Evolutionary conservation across 2,329 filamentous ascomycete genomes (phyloP).

Genomic region (Tolypocladium endophyticum): DNA sequence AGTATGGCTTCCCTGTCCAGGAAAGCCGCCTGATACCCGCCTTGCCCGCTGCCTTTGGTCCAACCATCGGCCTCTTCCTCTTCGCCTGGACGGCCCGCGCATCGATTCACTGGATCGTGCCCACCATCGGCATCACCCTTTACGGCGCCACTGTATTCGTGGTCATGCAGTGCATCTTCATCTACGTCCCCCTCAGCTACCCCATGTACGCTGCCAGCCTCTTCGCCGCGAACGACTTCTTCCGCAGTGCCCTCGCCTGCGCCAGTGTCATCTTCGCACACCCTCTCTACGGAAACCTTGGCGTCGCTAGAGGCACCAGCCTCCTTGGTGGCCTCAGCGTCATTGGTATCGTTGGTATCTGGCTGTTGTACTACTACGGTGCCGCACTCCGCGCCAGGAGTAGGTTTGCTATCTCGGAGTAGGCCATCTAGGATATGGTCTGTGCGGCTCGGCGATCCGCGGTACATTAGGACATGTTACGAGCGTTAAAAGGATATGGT

Average conservation of each 20-base stretch:
- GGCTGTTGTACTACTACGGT: conserved; percentile 47
- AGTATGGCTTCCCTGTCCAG: conserved; percentile 37
- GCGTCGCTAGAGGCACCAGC: conserved; percentile 45
- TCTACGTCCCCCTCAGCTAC: conserved; percentile 47
- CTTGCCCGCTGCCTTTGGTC: conserved; percentile 38
- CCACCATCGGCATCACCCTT: conserved; percentile 45
- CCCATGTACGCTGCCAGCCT: conserved; percentile 46
- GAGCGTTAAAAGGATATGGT: background rate
- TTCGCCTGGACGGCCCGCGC: conserved; percentile 47
- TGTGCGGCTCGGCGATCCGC: background rate
- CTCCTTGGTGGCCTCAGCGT: conserved; percentile 45
- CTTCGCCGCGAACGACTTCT: conserved; percentile 52
- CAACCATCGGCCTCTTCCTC: conserved; percentile 49
- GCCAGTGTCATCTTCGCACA: conserved; percentile 49
- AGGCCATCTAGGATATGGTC: background rate
- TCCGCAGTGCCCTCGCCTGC: conserved; percentile 46
- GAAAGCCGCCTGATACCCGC: conserved; percentile 47
- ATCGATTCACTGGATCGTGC: conserved; percentile 42
- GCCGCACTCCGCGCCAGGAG: conserved; percentile 42
- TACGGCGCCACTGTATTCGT: conserved; percentile 42
- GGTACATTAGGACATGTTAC: background rate
- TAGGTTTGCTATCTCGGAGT: conserved; percentile 38
- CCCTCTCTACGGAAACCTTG: conserved; percentile 48
- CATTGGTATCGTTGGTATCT: conserved; percentile 48
- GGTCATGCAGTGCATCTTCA: conserved; percentile 49